These are phyloP conservation scores for Trichomonascus vanleenenianus DNA, from an alignment of 805 yeast genomes.

Conservation along the genomic window DNA sequence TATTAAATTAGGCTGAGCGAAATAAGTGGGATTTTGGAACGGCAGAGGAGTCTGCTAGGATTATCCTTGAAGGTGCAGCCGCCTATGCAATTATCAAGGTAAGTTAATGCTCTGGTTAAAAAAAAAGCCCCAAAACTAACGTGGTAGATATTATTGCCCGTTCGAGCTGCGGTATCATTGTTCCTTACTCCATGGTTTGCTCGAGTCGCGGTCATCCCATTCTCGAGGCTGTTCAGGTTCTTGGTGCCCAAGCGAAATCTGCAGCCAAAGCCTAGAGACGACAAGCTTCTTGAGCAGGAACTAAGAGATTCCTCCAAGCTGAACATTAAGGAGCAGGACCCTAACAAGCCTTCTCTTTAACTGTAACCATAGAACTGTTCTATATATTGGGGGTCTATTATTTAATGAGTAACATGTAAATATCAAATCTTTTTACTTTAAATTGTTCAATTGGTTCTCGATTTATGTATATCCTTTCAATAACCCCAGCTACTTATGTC, in stretches of 20 bases:
- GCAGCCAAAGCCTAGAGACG: not conserved
- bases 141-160: conserved; percentile 37
- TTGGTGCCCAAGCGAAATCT: not conserved
- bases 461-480: too few species aligned
- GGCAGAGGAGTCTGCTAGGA: conserved; percentile 43
- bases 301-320: too few species aligned
- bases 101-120: conserved; percentile 1
- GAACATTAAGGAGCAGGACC: too few species aligned
- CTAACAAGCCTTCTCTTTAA: too few species aligned
- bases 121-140: too few species aligned
- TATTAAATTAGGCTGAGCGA: conserved; percentile 20
- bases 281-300: too few species aligned
- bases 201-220: conserved; percentile 41
- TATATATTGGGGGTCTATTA: too few species aligned
- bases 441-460: too few species aligned
- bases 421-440: too few species aligned
- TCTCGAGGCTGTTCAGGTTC: conserved; percentile 22
- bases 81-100: conserved; percentile 63
- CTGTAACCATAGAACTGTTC: too few species aligned
- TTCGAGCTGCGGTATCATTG: conserved; percentile 44
- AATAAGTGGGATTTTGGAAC: conserved; percentile 28
- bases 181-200: conserved; percentile 54
- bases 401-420: too few species aligned
- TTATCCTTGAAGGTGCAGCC: conserved; percentile 65
- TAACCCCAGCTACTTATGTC: too few species aligned